A percentile compares a stretch with the other conserved stretches of the same genome.
Conservation (phyloP, 805 yeast genomes). For the Candida palmyrensis region DNA sequence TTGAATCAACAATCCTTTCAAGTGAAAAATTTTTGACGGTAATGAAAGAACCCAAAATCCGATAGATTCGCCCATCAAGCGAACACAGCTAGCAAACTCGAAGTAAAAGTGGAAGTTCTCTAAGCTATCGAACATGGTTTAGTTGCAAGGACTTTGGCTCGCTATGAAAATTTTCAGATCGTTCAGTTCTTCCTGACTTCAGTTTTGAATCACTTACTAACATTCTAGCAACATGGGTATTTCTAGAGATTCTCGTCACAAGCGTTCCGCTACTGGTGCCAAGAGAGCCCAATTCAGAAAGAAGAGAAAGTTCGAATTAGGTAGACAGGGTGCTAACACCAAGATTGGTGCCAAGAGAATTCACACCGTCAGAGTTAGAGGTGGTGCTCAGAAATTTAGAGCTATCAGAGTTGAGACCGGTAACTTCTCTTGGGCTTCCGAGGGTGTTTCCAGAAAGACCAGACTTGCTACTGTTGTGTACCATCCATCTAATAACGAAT, state of each 20-base stretch:
- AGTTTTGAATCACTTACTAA: constrained; percentile 14
- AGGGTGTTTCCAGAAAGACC: constrained; percentile 98
- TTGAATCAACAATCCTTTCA: too few species aligned
- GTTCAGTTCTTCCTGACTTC: too few species aligned
- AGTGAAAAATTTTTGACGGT: too few species aligned
- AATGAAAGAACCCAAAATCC: too few species aligned
- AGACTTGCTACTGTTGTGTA: constrained; percentile 96
- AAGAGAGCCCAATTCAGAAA: constrained; percentile 99
- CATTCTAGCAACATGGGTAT: constrained; percentile 80
- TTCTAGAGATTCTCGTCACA: constrained; percentile 99
- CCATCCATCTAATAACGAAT: constrained; percentile 99
- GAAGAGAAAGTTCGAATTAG: constrained; percentile 99
- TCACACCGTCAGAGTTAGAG: constrained; percentile 99
- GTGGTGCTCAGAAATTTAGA: constrained; percentile 99
- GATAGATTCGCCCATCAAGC: too few species aligned
- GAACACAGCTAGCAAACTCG: too few species aligned
- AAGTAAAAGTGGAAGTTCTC: too few species aligned
- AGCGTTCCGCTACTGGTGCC: constrained; percentile 99
- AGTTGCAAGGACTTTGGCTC: too few species aligned
- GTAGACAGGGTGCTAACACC: constrained; percentile 99
- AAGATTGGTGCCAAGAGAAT: constrained; percentile 98
- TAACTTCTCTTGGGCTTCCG: constrained; percentile 99
- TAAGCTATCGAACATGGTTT: too few species aligned
- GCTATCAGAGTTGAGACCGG: constrained; percentile 98
- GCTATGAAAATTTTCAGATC: too few species aligned